These are phyloP conservation scores for Colletotrichum sidae DNA, from an alignment of 2,329 filamentous ascomycete species.

Conservation along the genomic window DNA sequence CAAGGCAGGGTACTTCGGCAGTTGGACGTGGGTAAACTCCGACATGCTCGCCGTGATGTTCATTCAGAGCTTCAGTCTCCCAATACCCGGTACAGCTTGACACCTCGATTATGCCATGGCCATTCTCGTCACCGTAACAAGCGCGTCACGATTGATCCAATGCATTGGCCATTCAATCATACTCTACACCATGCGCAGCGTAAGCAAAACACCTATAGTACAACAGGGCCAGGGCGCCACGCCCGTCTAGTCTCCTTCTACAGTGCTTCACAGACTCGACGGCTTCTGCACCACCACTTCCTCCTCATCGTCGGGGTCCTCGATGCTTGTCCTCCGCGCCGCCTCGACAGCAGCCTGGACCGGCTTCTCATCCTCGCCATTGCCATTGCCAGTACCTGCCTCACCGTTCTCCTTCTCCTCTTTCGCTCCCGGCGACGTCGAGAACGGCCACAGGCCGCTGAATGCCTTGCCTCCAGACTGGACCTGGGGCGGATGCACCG, in stretches of 20 bases:
- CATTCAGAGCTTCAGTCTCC: not conserved
- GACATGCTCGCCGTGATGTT: not conserved
- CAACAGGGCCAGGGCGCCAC: slow-evolving; percentile 14
- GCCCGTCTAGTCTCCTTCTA: slow-evolving; percentile 20
- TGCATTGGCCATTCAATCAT: slow-evolving; percentile 27
- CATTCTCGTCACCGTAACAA: not conserved
- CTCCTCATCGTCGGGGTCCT: slow-evolving; percentile 68
- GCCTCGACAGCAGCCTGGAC: slow-evolving; percentile 63
- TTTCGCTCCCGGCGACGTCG: slow-evolving; percentile 46
- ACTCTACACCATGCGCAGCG: slow-evolving; percentile 25
- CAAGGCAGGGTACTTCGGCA: no score
- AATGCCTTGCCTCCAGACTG: slow-evolving; percentile 50
- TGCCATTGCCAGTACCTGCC: slow-evolving; percentile 42
- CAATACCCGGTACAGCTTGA: not conserved
- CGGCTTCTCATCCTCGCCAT: slow-evolving; percentile 54
- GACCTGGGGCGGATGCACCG: slow-evolving; percentile 62
- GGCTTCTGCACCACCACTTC: slow-evolving; percentile 49
- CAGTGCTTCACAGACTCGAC: slow-evolving; percentile 18
- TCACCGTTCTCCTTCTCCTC: slow-evolving; percentile 46
- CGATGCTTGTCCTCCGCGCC: slow-evolving; percentile 66
- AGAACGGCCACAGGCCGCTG: slow-evolving; percentile 70
- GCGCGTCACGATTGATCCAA: not conserved
- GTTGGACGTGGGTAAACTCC: not conserved
- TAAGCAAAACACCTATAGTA: slow-evolving; percentile 37
- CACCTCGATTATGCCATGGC: not conserved